Conservation (phyloP, 768 basidiomycete species). For the Panus rudis region DNA sequence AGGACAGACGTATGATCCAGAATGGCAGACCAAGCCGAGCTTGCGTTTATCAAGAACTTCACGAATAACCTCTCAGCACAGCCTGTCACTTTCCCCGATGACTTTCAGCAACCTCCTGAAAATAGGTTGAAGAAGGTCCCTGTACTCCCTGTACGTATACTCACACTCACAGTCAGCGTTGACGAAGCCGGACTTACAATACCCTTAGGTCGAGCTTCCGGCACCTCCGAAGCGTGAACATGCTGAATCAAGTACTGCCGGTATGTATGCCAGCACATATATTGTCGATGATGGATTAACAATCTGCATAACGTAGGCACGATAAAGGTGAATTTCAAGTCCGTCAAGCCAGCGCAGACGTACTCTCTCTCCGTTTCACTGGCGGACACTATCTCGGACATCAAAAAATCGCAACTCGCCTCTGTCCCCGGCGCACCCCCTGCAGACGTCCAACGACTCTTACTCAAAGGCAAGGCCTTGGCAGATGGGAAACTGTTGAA, state of each 20-base stretch:
- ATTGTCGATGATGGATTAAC: background rate
- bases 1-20: no score
- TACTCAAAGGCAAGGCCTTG: constrained; percentile 93
- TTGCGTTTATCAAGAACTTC: constrained; percentile 61
- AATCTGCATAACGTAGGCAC: constrained; percentile 24
- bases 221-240: constrained; percentile 49
- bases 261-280: constrained; percentile 15
- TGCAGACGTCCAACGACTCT: constrained; percentile 73
- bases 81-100: constrained; percentile 62
- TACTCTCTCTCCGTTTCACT: constrained; percentile 67
- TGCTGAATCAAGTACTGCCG: constrained; percentile 25
- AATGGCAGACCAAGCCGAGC: constrained; percentile 54
- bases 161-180: background rate
- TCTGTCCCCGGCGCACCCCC: constrained; percentile 64
- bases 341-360: constrained; percentile 75
- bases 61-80: constrained; percentile 57
- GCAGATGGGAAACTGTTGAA: constrained; percentile 83
- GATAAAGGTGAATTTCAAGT: constrained; percentile 80
- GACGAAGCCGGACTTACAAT: no score
- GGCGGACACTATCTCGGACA: constrained; percentile 74
- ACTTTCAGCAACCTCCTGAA: constrained; percentile 68
- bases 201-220: constrained; percentile 50
- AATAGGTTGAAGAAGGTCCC: constrained; percentile 65
- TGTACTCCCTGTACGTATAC: constrained; percentile 56
- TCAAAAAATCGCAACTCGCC: constrained; percentile 76